Conservation (phyloP, 495 filamentous ascomycete genomes). For the Lepidopterella palustris region DNA sequence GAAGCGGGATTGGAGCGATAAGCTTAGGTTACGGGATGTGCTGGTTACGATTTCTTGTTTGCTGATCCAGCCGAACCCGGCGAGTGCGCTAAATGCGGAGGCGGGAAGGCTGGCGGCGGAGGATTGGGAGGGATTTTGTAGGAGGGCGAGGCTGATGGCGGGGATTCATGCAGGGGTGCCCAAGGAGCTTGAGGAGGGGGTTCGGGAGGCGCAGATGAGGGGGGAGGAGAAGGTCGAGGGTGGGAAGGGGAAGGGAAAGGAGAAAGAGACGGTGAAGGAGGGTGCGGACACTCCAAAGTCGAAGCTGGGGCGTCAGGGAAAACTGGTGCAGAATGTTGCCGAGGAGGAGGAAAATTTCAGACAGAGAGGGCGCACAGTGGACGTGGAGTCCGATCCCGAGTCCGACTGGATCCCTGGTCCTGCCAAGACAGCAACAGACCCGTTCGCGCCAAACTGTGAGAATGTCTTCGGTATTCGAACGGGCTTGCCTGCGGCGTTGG, state of each 20-base stretch:
- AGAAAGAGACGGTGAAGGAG: constrained; percentile 6
- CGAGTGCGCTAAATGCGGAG: constrained; percentile 60
- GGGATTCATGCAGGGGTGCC: constrained; percentile 59
- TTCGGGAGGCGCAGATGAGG: constrained; percentile 51
- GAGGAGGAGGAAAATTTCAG: constrained; percentile 26
- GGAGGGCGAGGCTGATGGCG: constrained; percentile 60
- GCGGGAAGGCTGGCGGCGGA: constrained; percentile 58
- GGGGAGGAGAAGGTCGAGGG: constrained; percentile 46
- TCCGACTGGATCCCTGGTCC: constrained; percentile 29
- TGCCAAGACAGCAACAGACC: constrained; percentile 1
- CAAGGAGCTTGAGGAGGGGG: constrained; percentile 32
- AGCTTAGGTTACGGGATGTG: constrained; percentile 56
- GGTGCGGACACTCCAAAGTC: constrained; percentile 1
- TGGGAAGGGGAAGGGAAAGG: constrained; percentile 8
- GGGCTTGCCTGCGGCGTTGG: constrained; percentile 16
- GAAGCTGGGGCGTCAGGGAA: not conserved
- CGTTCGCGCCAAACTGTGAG: constrained; percentile 3
- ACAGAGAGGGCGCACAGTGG: constrained; percentile 11
- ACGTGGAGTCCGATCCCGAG: constrained; percentile 18
- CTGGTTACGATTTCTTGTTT: constrained; percentile 63
- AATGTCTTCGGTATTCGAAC: constrained; percentile 25
- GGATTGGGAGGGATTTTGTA: constrained; percentile 54
- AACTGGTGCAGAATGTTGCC: not conserved
- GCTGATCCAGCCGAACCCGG: constrained; percentile 66
- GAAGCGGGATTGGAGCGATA: constrained; percentile 61